Percentiles rank a stretch among this genome's conserved stretches.
Evolutionary conservation across 331 rosid species (phyloP).

Genomic region (Malus hybrid): DNA sequence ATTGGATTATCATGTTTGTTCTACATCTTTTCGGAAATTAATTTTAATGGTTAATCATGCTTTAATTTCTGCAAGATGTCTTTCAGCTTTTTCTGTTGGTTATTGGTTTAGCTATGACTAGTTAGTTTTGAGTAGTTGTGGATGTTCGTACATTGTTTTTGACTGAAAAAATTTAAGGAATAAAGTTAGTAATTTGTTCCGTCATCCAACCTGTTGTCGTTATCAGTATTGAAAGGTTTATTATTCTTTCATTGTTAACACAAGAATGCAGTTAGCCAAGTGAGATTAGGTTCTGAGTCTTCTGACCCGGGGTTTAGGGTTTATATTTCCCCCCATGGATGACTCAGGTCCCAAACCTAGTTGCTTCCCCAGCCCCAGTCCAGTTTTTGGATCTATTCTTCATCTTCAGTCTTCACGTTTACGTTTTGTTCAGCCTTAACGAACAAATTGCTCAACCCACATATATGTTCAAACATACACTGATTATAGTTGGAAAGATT

Average conservation of each 20-base stretch:
- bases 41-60: too few species aligned
- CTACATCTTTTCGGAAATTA: too few species aligned
- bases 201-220: too few species aligned
- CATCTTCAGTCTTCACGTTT: too few species aligned
- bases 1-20: too few species aligned
- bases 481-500: background rate
- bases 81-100: too few species aligned
- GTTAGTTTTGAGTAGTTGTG: too few species aligned
- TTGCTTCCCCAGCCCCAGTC: background rate
- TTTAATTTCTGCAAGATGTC: too few species aligned
- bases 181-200: too few species aligned
- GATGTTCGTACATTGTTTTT: background rate
- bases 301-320: background rate
- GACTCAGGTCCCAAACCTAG: background rate
- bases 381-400: background rate
- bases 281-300: background rate
- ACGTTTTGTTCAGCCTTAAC: too few species aligned
- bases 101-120: too few species aligned
- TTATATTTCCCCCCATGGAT: background rate
- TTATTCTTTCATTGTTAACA: background rate
- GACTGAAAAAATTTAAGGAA: background rate
- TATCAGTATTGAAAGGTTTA: background rate
- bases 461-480: background rate
- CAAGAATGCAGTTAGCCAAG: background rate
- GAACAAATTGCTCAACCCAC: background rate